Base-by-base conservation (phyloP, 1,284 basidiomycete genomes). In the Hypsizygus ulmarius region DNA sequence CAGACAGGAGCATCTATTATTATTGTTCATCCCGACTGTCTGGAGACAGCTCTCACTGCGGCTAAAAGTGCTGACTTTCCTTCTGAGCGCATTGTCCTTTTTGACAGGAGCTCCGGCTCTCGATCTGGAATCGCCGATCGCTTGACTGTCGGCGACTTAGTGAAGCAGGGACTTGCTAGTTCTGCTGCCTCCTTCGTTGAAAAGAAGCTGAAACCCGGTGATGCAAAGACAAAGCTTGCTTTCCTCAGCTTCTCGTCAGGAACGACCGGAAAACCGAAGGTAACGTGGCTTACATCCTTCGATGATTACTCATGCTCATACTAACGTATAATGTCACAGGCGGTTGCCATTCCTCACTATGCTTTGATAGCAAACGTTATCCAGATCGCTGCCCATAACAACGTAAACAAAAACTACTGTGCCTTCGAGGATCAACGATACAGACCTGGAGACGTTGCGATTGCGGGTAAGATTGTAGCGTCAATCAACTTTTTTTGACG, bases 211-310 rank as follows among this genome's bases (percentile, higher is more conserved):
- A 61, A 56, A 5, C 72, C 75, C 0, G 87, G 85, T 3, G 88
- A 90, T 63, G 82, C 68, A 16, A 81, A 73, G 65, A 81, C 76
- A 10, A 90, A 85, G 59, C 59, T 90, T 2, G 90, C 89, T 0
- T 79, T 90, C 54, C 66, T 90, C 42, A 82, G 74, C 55, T 90
- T 90, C 62, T 88, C 85, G 0, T 87, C 82, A 42, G 90, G 89
- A 16, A 74, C 72, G 0, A 74, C 72, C 5, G 72, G 72, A 3
- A 67, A 62, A 35, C 71, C 71, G 6, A 72, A 73, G 64, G 70
- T 66, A 12, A 40, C 21, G 21, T 25, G 7, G 21, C 27, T 28
- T n/a, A 9, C 30, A 10, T 30, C 27, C 18, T 34, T 3, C n/a
- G 14, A 8, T 10, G 14, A 12, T 27, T 1, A 35, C 5, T 19